Evolutionary conservation across 805 yeast species (phyloP).

Genomic region (Wickerhamomyces chambardii): DNA sequence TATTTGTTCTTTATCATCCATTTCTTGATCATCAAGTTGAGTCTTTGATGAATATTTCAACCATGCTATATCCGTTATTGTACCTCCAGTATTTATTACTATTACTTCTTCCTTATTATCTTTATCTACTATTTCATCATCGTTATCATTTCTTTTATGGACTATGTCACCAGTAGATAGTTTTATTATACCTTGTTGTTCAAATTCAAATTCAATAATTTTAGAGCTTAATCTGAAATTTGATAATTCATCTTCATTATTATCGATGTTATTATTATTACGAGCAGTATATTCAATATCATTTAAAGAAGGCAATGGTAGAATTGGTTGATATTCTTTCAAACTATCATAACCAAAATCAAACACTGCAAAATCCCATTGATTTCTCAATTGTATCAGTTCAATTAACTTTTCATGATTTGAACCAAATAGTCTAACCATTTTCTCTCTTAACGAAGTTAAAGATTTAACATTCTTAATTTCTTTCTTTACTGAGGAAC

Average conservation of each 20-base stretch:
- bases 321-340: constrained; percentile 6
- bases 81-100: constrained; percentile 40
- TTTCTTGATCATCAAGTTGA: not conserved
- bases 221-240: no score
- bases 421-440: constrained; percentile 38
- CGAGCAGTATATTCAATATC: constrained; percentile 1
- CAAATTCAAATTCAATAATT: no score
- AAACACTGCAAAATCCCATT: constrained; percentile 42
- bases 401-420: constrained; percentile 32
- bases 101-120: constrained; percentile 21
- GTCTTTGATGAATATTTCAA: constrained; percentile 15
- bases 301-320: constrained; percentile 1
- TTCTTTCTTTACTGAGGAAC: constrained; percentile 12
- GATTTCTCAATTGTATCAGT: constrained; percentile 33
- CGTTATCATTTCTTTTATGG: no score
- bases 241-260: no score
- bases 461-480: constrained; percentile 17
- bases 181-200: no score
- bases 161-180: no score
- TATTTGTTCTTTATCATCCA: constrained; percentile 21
- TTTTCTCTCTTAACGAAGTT: constrained; percentile 31
- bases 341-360: constrained; percentile 26
- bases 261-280: no score
- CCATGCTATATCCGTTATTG: constrained; percentile 49
- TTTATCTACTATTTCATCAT: no score